Base-by-base conservation (phyloP, 2,329 filamentous ascomycete genomes). In the Cladosporium colombiae region DNA sequence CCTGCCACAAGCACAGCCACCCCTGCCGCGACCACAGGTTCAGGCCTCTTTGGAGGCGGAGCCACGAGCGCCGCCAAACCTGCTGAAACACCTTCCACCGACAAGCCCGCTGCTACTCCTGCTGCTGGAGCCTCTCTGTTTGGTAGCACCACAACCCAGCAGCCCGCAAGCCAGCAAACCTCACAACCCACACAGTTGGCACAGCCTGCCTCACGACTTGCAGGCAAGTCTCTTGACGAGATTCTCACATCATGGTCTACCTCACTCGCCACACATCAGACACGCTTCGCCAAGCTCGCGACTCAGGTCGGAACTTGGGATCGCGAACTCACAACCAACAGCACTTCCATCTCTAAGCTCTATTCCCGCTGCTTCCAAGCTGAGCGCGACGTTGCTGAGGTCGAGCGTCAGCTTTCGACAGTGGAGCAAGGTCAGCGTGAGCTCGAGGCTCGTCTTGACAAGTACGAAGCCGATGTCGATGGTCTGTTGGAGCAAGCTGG, bases 191-290 rank as follows among this genome's bases (percentile, higher is more conserved):
- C 64, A 35, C 62, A 53, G 25, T 31, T 64, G 25, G 52, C 60
- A 11, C 89, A 93, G 65, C 81, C 84, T 1, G 88, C 96, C 73
- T 95, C 94, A 4, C 90, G 95, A 31, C 84, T 99, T 44, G 97
- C 97, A 83, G 97, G 97, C 79, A 98, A 97, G 81, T 97, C 94
- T 0, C 97, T 99, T 91, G 95, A 99, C 75, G 95, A 99, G 77
- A 97, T 99, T 69, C 93, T 99, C 70, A 97, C 92, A 4, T 89
- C 93, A 35, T 99, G 95, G 95, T 95, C 95, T 1, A 92, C 93
- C 0, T 95, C 98, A 75, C 83, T 99, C 59, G 91, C 93, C 62
- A 96, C 96, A 75, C 97, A 99, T 75, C 94, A 98, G 75, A 96
- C 97, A 77, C 92, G 96, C 66, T 99, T 98, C 81, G 93, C 96